Evolutionary conservation across 1,139 yeast species (phyloP), one percentile per base, ranked within the genome.

Genomic region (Tardiomyces digboiensis): DNA sequence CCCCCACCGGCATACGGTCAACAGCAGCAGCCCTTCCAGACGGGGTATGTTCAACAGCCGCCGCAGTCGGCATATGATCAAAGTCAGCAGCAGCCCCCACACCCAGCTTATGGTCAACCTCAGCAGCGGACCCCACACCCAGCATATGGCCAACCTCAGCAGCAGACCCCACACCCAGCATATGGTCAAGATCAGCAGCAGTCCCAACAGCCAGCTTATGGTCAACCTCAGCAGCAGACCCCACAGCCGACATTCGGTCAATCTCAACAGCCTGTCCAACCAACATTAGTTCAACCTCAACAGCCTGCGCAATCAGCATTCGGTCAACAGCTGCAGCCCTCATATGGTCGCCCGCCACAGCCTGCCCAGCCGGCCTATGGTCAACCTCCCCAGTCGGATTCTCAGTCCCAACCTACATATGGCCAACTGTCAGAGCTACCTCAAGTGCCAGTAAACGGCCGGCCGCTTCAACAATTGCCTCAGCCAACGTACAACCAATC

Each of bases 61-160:
- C 39, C 38, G 7, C 46, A 29, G 26, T 19, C 44, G 7, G 39
- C 12, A 5, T 19, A 36, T 10, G 18, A 10, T 5, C 39, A 18
- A 19, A n/a, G 13, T 8, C 18, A 3, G 4, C 13, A 21, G 22
- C 39, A 26, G 18, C 29, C 39, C 19, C 46, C 40, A 4, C 45
- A 36, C 7, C 42, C 45, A 23, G 44, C 42, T 29, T 43, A 38
- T 38, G 40, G 40, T 7, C 40, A 21, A 14, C 45, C 22, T 13
- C 46, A 47, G 53, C 53, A 40, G 43, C 61, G 39, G 54, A 54
- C 29, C 20, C 21, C 39, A n/a, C n/a, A n/a, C n/a, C 6, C 36
- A n/a, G 7, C 13, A 7, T n/a, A 29, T 7, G 14, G 8, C 7
- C 37, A n/a, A 33, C 12, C 18, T 7, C 37, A 6, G 37, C 37